These are phyloP conservation scores for Flaveria ramosissima DNA, from an alignment of 129 eudicot genomes.

Conservation along the genomic window DNA sequence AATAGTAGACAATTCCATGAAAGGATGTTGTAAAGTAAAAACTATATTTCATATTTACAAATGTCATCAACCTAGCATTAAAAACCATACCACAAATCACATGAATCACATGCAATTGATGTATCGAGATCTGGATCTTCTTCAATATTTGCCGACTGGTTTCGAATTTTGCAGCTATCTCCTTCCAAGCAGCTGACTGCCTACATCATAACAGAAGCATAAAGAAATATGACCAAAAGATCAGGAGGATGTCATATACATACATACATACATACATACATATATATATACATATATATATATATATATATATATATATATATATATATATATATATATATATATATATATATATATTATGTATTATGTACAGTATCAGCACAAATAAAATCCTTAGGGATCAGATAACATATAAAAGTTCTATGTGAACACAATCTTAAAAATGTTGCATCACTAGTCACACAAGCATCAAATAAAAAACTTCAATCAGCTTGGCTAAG, in stretches of 20 bases:
- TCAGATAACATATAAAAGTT: slow-evolving; percentile 18
- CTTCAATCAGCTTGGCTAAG: slow-evolving; percentile 16
- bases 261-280: too few relatives aligned
- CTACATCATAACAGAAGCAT: slow-evolving; percentile 46
- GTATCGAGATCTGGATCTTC: slow-evolving; percentile 76
- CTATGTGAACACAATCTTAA: background rate
- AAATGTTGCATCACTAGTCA: slow-evolving; percentile 13
- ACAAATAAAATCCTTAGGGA: slow-evolving; percentile 10
- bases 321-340: too few relatives aligned
- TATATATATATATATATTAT: too few relatives aligned
- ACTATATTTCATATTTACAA: background rate
- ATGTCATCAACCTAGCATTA: background rate
- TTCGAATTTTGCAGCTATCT: slow-evolving; percentile 83
- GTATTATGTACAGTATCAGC: background rate
- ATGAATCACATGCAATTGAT: slow-evolving; percentile 96
- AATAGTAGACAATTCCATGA: background rate
- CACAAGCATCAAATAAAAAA: slow-evolving; percentile 18
- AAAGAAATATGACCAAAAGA: slow-evolving; percentile 16
- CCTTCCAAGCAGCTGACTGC: slow-evolving; percentile 97
- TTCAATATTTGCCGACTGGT: slow-evolving; percentile 57
- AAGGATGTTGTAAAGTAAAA: slow-evolving; percentile 2
- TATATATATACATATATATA: too few relatives aligned
- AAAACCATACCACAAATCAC: slow-evolving; percentile 79
- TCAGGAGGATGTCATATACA: background rate
- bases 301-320: too few relatives aligned